Evolutionary conservation across 805 yeast genomes (phyloP).

Genomic region (Candida easanensis): DNA sequence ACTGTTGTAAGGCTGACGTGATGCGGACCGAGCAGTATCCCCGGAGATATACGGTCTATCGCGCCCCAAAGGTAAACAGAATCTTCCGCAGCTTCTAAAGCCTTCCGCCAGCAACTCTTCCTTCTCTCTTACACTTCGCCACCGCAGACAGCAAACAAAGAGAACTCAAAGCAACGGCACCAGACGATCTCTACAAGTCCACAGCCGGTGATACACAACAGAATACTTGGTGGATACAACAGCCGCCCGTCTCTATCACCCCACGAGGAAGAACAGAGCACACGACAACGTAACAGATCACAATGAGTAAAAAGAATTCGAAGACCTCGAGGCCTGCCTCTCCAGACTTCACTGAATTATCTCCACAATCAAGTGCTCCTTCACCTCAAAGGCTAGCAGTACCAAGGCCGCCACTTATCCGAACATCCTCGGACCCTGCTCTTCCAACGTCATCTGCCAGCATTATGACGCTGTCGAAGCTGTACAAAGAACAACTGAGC

Average conservation of each 20-base stretch:
- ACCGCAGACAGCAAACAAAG: neutral
- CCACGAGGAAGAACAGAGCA: no score
- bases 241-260: no score
- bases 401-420: constrained; percentile 4
- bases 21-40: neutral
- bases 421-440: constrained; percentile 9
- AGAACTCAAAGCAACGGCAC: no score
- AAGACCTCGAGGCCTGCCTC: constrained; percentile 1
- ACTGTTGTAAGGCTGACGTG: no score
- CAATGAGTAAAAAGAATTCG: neutral
- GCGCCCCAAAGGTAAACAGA: neutral
- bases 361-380: constrained; percentile 8
- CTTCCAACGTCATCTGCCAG: constrained; percentile 24
- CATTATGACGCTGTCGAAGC: constrained; percentile 24
- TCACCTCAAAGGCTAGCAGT: neutral
- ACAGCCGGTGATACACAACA: no score
- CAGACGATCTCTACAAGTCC: no score
- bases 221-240: no score
- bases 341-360: constrained; percentile 1
- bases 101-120: neutral
- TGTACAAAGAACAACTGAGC: constrained; percentile 20
- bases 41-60: neutral
- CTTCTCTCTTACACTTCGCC: neutral
- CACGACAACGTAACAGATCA: neutral
- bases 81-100: neutral